Conservation (phyloP, 2,329 filamentous ascomycete genomes). For the Corniculantispora saksenae region DNA sequence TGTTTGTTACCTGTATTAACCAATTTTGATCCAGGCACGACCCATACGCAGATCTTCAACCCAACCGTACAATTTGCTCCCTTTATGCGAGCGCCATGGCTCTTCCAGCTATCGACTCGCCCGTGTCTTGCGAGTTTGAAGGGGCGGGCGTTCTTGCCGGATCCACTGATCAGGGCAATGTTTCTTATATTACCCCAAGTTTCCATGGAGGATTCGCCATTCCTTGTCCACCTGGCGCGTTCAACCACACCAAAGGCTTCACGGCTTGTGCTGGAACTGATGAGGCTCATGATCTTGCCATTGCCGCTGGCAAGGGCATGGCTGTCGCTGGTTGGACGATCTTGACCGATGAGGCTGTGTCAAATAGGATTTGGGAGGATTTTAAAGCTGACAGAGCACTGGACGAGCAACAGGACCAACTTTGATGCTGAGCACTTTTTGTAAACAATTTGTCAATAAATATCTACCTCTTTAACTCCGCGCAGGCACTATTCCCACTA, state of each 20-base stretch:
- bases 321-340: conserved; percentile 2
- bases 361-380: conserved; percentile 4
- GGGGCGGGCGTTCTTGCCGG: not conserved
- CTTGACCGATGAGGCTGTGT: conserved; percentile 3
- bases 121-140: conserved; percentile 9
- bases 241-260: conserved; percentile 14
- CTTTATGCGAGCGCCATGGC: conserved; percentile 16
- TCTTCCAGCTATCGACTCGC: conserved; percentile 3
- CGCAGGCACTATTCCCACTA: too few relatives aligned
- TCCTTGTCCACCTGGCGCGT: conserved; percentile 9
- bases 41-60: conserved; percentile 9
- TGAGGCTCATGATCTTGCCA: conserved; percentile 9
- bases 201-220: conserved; percentile 15
- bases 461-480: too few relatives aligned
- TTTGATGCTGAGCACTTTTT: not conserved
- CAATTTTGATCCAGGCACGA: not conserved
- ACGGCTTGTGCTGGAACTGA: conserved; percentile 14
- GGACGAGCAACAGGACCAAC: not conserved
- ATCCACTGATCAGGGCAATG: conserved; percentile 14
- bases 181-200: conserved; percentile 9
- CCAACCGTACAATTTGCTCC: conserved; percentile 12
- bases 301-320: conserved; percentile 10
- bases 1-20: not conserved
- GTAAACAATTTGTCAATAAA: too few relatives aligned
- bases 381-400: not conserved